Percentiles rank a stretch among this genome's conserved stretches.
phyloP scores from a whole-genome alignment of 148 eudicot species.

The Rhododendron henanense region DNA sequence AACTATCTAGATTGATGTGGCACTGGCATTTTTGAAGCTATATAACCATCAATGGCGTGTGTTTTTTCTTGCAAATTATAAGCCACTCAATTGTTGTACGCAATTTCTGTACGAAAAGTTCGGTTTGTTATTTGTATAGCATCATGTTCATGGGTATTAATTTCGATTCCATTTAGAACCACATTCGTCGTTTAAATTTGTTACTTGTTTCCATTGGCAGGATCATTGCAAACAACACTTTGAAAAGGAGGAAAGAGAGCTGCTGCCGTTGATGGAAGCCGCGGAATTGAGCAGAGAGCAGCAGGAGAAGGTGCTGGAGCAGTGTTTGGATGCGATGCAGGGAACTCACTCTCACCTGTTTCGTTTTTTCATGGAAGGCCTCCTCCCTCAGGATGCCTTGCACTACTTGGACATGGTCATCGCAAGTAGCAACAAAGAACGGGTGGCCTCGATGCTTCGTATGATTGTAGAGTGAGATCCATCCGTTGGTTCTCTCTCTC shows the following conservation, averaged over 20 bases:
- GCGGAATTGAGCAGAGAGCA: constrained; percentile 50
- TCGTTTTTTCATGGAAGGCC: constrained; percentile 71
- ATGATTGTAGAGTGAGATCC: constrained; percentile 53
- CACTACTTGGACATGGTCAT: constrained; percentile 66
- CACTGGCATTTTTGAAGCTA: not conserved
- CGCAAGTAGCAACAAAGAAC: constrained; percentile 37
- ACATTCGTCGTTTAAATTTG: not conserved
- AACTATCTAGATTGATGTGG: not conserved
- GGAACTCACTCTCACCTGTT: constrained; percentile 78
- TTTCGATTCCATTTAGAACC: not conserved
- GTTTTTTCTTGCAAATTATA: not conserved
- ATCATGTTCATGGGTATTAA: too few relatives aligned
- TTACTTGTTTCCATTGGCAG: constrained; percentile 27
- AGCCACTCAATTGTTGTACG: not conserved
- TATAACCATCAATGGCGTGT: not conserved
- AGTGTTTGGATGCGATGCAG: constrained; percentile 67
- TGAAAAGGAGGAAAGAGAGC: constrained; percentile 68
- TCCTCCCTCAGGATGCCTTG: constrained; percentile 70
- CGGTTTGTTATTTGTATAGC: not conserved
- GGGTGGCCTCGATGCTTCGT: constrained; percentile 45
- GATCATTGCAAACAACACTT: constrained; percentile 71
- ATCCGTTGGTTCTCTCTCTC: not conserved
- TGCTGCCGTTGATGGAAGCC: constrained; percentile 78
- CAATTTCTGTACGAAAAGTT: not conserved
- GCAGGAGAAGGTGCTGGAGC: constrained; percentile 51